Evolutionary conservation across 176 grass and related monocot species (phyloP).

Genomic region (Saccharum officinarum): DNA sequence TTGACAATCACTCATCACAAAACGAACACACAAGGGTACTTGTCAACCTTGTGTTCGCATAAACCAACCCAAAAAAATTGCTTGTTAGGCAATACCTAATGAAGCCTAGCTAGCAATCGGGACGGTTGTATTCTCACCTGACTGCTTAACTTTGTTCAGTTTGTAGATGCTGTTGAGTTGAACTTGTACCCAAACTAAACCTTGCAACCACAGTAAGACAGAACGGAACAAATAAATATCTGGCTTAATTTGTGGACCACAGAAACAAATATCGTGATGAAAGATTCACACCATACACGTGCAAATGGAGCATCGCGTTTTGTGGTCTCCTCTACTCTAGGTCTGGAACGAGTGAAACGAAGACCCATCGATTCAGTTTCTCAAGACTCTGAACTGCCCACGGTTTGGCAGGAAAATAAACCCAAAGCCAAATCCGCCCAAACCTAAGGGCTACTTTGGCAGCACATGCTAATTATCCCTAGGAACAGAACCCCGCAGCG

Average conservation of each 20-base stretch:
- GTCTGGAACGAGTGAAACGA: too few species aligned
- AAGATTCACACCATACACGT: too few species aligned
- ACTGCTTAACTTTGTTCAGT: neutral
- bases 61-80: too few species aligned
- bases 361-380: neutral
- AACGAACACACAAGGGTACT: too few species aligned
- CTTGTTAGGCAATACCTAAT: neutral
- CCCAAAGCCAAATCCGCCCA: too few species aligned
- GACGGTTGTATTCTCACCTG: neutral
- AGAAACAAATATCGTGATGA: neutral
- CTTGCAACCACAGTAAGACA: neutral
- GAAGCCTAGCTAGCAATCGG: neutral
- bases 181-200: neutral
- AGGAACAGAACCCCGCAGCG: too few species aligned
- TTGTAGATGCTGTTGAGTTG: neutral
- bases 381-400: neutral
- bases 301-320: neutral
- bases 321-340: neutral
- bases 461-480: too few species aligned
- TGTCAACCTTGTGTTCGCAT: too few species aligned
- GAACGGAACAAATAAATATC: neutral
- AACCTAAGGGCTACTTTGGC: too few species aligned
- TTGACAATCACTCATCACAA: too few species aligned
- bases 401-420: neutral
- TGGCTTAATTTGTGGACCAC: neutral